Conservation (phyloP, 768 basidiomycete genomes). For the Cyclocybe aegerita region DNA sequence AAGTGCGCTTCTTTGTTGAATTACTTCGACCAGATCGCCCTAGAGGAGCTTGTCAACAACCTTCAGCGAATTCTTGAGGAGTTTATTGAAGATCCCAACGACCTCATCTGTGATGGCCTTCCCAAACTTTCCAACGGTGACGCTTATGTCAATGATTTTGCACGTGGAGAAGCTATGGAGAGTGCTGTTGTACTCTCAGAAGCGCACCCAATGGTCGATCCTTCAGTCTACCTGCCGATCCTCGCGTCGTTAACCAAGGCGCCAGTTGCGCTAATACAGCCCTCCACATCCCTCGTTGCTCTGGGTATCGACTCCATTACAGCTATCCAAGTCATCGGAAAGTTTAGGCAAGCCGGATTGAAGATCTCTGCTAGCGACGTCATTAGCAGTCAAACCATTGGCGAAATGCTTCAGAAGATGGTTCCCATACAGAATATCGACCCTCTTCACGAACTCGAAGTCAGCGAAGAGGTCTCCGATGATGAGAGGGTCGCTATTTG, state of each 20-base stretch:
- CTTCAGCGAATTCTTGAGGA: slow-evolving; percentile 15
- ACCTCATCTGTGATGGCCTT: slow-evolving; percentile 3
- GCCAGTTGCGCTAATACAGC: slow-evolving; percentile 26
- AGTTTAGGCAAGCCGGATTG: slow-evolving; percentile 36
- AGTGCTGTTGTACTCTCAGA: too few relatives aligned
- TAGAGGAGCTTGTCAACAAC: slow-evolving; percentile 19
- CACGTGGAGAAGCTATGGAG: too few relatives aligned
- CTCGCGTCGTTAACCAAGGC: slow-evolving; percentile 24
- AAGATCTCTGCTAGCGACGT: slow-evolving; percentile 35
- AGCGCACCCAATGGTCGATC: neutral
- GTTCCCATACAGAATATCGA: neutral
- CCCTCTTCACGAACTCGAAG: neutral
- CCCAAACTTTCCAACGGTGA: neutral
- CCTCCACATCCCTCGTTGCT: slow-evolving; percentile 34
- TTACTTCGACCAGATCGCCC: slow-evolving; percentile 22
- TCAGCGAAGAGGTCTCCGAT: slow-evolving; percentile 5
- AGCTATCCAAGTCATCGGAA: slow-evolving; percentile 43
- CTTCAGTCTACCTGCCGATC: slow-evolving; percentile 11
- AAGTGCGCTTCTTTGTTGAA: slow-evolving; percentile 33
- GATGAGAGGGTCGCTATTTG: slow-evolving; percentile 20
- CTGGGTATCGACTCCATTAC: slow-evolving; percentile 52
- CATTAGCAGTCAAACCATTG: slow-evolving; percentile 37
- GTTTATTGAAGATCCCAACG: slow-evolving; percentile 15
- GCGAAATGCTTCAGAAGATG: slow-evolving; percentile 24
- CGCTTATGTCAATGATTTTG: too few relatives aligned